Evolutionary conservation across 148 eudicot genomes (phyloP), one percentile per base, ranked within the genome.

Genomic region (Rheum nobile): DNA sequence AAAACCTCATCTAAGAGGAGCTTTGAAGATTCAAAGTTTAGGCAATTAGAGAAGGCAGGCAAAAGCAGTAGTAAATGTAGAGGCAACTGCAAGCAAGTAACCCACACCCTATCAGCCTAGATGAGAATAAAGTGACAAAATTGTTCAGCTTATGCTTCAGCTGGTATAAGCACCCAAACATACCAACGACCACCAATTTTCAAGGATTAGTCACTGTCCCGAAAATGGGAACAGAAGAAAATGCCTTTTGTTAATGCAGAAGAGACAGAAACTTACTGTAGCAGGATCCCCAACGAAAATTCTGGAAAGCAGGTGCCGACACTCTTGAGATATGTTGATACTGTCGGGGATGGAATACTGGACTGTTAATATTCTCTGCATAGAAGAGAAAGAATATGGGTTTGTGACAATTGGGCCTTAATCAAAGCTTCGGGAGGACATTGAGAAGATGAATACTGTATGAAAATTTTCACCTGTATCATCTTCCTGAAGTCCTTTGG

Each of bases 281-380:
- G 95, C 82, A 26, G 98, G 88, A 76, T 85, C 86, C 67, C 91
- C 82, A 42, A 88, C 95, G 73, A 89, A 93, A 48, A 93, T 93
- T 47, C 82, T 90, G 31, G 98, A 91, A 47, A 93, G 88, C 46
- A 93, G 97, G 71, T 91, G 87, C 74, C 85, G 82, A 82, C 98
- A 93, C 41, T 93, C 98, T 72, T 86, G 84, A 73, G 98, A 89
- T 48, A 93, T 43, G 22, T 91, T 90, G 14, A 93, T 89, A 81
- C 86, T 91, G 75, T 93, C 97, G 12, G 98, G 97, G 54, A 93
- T 91, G 70, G 91, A 79, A 84, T 85, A 89, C 74, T 91, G 97
- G 41, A 78, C 89, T 72, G 91, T 86, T 86, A 93, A 72, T 71
- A 93, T 93, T 84, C 95, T 84, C 98, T 93, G 94, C 26, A 19